Conservation (phyloP, 352 stramenopile genomes). For the Lagenidium sp. region DNA sequence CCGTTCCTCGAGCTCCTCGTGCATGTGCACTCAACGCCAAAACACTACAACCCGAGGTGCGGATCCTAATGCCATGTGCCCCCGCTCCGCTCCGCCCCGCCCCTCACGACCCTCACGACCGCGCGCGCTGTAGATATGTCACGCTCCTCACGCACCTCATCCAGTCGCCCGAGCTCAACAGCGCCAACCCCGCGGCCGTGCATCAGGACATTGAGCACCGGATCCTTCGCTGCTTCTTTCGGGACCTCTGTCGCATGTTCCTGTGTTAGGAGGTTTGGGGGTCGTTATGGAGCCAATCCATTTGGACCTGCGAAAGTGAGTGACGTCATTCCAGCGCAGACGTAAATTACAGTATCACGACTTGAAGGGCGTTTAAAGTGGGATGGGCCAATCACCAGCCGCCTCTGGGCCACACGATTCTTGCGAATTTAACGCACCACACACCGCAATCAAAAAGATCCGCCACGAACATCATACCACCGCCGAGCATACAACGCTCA, state of each 20-base stretch:
- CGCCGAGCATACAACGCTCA: background rate
- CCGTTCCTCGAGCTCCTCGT: constrained; percentile 77
- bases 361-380: too few relatives aligned
- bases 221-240: constrained; percentile 76
- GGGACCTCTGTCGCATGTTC: constrained; percentile 61
- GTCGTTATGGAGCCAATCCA: too few relatives aligned
- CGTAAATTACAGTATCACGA: too few relatives aligned
- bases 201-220: constrained; percentile 67
- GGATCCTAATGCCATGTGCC: constrained; percentile 11
- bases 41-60: constrained; percentile 62
- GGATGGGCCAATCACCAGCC: constrained; percentile 2
- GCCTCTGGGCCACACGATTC: too few relatives aligned
- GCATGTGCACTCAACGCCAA: constrained; percentile 61
- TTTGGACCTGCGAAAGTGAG: too few relatives aligned
- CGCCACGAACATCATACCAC: too few relatives aligned
- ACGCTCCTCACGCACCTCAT: constrained; percentile 75
- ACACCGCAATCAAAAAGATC: constrained; percentile 5
- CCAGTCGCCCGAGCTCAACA: constrained; percentile 77
- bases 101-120: too few relatives aligned
- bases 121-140: constrained; percentile 35
- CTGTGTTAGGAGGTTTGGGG: constrained; percentile 14
- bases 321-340: constrained; percentile 12
- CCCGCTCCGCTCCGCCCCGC: too few relatives aligned
- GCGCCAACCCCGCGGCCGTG: constrained; percentile 50
- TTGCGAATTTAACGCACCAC: background rate